Conservation (phyloP, 768 basidiomycete genomes). For the Suillus discolor region DNA sequence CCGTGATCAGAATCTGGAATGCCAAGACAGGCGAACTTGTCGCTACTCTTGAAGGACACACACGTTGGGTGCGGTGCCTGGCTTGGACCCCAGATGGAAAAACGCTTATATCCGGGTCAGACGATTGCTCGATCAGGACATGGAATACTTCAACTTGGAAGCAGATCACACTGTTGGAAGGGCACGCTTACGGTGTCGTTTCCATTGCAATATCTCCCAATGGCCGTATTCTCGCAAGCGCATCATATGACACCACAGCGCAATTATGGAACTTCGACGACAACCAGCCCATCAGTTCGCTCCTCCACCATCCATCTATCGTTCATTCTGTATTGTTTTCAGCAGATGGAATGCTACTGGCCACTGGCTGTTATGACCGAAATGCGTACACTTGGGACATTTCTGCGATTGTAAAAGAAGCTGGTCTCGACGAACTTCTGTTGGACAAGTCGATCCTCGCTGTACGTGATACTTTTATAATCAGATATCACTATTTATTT, state of each 20-base stretch:
- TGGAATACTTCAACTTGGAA: neutral
- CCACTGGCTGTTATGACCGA: neutral
- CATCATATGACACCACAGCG: neutral
- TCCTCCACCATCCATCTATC: rapidly evolving
- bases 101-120: neutral
- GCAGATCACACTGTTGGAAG: neutral
- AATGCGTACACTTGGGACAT: neutral
- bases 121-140: rapidly evolving
- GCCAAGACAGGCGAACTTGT: neutral
- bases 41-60: neutral
- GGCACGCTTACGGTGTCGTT: rapidly evolving
- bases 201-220: neutral
- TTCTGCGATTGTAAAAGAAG: neutral
- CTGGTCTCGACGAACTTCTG: neutral
- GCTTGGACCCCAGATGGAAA: neutral
- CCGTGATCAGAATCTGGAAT: neutral
- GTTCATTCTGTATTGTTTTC: neutral
- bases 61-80: neutral
- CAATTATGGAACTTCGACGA: neutral
- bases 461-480: neutral
- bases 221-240: neutral
- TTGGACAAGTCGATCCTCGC: neutral
- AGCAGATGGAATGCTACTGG: neutral
- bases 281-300: neutral
- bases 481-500: neutral